A percentile compares a stretch with the other conserved stretches of the same genome.
Conservation (phyloP, 768 basidiomycete genomes). For the Lentinus brumalis region DNA sequence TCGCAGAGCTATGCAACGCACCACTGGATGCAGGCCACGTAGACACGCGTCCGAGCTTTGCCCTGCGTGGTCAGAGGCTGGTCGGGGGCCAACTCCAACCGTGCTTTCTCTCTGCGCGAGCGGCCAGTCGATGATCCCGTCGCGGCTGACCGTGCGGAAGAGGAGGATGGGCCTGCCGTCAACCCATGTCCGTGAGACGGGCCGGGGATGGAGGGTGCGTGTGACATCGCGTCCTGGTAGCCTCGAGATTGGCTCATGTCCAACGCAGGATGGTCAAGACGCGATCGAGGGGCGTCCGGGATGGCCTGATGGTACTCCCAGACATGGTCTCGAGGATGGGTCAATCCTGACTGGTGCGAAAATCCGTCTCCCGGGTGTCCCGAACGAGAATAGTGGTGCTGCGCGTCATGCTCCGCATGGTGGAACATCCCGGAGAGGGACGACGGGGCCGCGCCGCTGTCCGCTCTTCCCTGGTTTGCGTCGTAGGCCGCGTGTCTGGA, state of each 20-base stretch:
- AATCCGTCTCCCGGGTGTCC: constrained; percentile 4
- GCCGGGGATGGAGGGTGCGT: neutral
- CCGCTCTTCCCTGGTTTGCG: constrained; percentile 12
- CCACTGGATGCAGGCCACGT: constrained; percentile 82
- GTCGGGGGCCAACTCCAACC: constrained; percentile 69
- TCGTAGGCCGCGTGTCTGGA: constrained; percentile 11
- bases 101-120: constrained; percentile 42
- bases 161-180: neutral
- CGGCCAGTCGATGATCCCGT: constrained; percentile 16
- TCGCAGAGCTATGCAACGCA: constrained; percentile 31
- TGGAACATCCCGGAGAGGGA: constrained; percentile 22
- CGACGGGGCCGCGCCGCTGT: constrained; percentile 11
- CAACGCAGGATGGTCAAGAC: constrained; percentile 11
- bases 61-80: constrained; percentile 84
- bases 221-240: constrained; percentile 6
- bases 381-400: constrained; percentile 13
- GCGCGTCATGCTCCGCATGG: constrained; percentile 17
- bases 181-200: constrained; percentile 14
- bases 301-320: constrained; percentile 13
- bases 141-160: constrained; percentile 6
- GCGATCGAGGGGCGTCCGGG: constrained; percentile 9
- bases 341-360: constrained; percentile 3
- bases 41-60: constrained; percentile 73
- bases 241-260: constrained; percentile 4
- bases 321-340: constrained; percentile 2